A percentile compares a stretch with the other conserved stretches of the same genome.
phyloP scores from a whole-genome alignment of 768 basidiomycete genomes.

The Amanita rimosa region DNA sequence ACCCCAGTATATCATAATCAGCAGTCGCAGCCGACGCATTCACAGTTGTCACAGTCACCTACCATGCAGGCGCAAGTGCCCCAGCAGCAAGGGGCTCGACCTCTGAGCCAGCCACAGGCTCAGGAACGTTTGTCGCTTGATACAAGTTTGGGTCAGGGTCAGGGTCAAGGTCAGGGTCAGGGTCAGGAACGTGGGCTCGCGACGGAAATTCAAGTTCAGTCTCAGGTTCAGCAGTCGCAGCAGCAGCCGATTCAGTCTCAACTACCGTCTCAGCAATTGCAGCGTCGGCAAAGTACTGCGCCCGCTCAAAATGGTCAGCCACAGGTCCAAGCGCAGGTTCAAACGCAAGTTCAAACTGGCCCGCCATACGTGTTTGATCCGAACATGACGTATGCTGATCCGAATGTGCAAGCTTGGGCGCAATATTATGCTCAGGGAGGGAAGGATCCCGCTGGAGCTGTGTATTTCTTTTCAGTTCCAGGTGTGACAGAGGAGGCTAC shows the following conservation, averaged over 20 bases:
- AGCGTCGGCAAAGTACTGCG: constrained; percentile 2
- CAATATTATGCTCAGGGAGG: constrained; percentile 79
- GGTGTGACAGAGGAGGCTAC: constrained; percentile 42
- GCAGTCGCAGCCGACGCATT: constrained; percentile 13
- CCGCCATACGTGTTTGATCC: constrained; percentile 55
- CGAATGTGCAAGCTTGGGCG: constrained; percentile 81
- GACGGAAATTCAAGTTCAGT: neutral
- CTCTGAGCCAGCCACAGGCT: constrained; percentile 14
- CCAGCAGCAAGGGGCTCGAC: constrained; percentile 9
- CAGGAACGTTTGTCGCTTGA: constrained; percentile 10
- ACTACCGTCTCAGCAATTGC: constrained; percentile 13
- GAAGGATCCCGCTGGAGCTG: constrained; percentile 57
- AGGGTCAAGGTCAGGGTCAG: no score
- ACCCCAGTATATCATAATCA: constrained; percentile 7
- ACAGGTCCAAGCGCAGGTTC: no score
- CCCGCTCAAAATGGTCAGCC: constrained; percentile 7
- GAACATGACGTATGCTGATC: constrained; percentile 56
- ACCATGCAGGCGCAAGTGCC: neutral
- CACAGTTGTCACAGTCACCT: constrained; percentile 9
- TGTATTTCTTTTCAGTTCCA: constrained; percentile 74
- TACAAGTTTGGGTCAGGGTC: neutral
- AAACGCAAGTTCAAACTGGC: constrained; percentile 22
- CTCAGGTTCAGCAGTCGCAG: neutral
- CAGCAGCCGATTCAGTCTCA: neutral
- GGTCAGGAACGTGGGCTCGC: neutral